A percentile compares a stretch with the other conserved stretches of the same genome.
phyloP scores from a whole-genome alignment of 2,329 filamentous ascomycete genomes.

The Pyricularia pennisetigena region DNA sequence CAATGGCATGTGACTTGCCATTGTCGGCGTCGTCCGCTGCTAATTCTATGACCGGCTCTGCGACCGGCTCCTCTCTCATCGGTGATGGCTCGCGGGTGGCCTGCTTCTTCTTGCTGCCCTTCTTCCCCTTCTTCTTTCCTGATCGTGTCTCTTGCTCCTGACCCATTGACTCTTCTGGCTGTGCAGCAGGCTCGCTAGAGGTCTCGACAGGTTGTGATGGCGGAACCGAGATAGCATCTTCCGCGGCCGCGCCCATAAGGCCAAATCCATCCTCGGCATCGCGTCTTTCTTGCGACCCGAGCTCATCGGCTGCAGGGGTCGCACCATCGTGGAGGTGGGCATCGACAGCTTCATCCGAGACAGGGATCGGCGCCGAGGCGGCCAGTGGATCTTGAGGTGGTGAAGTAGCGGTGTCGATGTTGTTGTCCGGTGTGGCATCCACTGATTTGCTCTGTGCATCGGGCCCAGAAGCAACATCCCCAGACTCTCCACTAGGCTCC shows the following conservation, averaged over 20 bases:
- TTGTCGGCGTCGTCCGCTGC: not conserved
- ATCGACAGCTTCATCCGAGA: not conserved
- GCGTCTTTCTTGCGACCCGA: not conserved
- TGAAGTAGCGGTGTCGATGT: conserved; percentile 16
- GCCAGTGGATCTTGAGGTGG: conserved; percentile 13
- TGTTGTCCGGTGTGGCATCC: conserved; percentile 13
- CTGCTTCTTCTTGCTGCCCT: conserved; percentile 12
- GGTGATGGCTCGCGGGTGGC: conserved; percentile 5
- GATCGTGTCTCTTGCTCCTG: conserved; percentile 15
- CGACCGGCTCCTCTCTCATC: conserved; percentile 8
- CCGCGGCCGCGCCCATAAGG: not conserved
- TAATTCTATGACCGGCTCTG: not conserved
- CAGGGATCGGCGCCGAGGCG: conserved; percentile 2
- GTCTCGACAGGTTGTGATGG: not conserved
- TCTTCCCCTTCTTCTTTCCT: conserved; percentile 20
- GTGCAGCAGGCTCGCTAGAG: not conserved
- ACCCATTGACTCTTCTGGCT: conserved; percentile 14
- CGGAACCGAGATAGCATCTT: not conserved
- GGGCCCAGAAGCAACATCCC: conserved; percentile 10
- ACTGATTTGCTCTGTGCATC: conserved; percentile 16
- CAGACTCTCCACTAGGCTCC: conserved; percentile 10
- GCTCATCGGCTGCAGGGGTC: not conserved
- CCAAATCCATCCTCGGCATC: not conserved
- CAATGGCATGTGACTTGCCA: not conserved
- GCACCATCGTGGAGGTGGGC: conserved; percentile 7